These are phyloP conservation scores for Uncinocarpus reesii DNA, from an alignment of 2,329 filamentous ascomycete genomes.

Conservation along the genomic window DNA sequence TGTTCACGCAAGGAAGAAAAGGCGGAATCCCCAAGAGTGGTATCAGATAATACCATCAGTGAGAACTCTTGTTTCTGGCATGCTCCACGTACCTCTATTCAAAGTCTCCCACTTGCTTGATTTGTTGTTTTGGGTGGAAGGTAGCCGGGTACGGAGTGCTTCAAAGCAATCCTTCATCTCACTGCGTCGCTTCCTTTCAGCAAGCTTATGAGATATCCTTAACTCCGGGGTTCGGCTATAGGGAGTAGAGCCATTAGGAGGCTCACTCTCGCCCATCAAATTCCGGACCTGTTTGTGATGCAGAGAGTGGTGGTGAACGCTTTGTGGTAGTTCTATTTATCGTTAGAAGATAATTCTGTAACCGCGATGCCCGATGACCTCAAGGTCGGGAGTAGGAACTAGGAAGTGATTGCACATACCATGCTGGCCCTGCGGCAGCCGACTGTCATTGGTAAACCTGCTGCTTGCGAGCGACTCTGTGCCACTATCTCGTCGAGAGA, in stretches of 20 bases:
- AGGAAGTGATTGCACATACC: constrained; percentile 26
- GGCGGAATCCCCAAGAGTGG: background rate
- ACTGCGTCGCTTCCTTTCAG: constrained; percentile 42
- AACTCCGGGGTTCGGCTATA: constrained; percentile 43
- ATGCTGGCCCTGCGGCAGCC: constrained; percentile 39
- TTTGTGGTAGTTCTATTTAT: constrained; percentile 36
- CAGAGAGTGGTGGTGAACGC: constrained; percentile 39
- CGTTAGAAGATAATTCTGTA: constrained; percentile 9
- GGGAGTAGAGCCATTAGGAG: constrained; percentile 34
- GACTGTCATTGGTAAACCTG: constrained; percentile 40
- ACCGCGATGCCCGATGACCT: background rate
- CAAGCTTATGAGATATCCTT: constrained; percentile 42
- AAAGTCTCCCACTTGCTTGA: constrained; percentile 46
- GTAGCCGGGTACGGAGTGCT: constrained; percentile 35
- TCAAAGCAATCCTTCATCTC: constrained; percentile 46
- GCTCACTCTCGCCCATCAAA: constrained; percentile 39
- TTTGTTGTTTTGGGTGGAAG: constrained; percentile 40
- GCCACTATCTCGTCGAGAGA: constrained; percentile 39
- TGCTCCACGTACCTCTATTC: constrained; percentile 31
- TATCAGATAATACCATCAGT: background rate
- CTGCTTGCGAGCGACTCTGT: constrained; percentile 40
- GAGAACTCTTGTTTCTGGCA: background rate
- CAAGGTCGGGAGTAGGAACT: background rate
- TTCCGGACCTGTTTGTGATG: constrained; percentile 41
- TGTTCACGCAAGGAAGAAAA: background rate